Percentiles rank a stretch among this genome's conserved stretches.
phyloP scores from a whole-genome alignment of 495 filamentous ascomycete species.

The Aspergillus olivimuriae region DNA sequence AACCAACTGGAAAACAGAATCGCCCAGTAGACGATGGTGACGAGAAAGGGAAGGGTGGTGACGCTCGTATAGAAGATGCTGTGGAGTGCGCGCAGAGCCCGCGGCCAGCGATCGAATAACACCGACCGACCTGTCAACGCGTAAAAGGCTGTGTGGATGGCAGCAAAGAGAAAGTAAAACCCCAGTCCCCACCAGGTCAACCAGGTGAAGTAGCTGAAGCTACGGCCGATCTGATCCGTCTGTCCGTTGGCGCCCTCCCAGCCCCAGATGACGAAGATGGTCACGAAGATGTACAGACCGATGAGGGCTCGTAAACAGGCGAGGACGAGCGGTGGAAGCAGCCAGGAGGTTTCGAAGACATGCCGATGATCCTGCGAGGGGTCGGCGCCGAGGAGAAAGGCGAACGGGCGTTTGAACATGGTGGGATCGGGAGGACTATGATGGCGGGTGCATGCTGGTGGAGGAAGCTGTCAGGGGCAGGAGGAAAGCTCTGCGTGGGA shows the following conservation, averaged over 20 bases:
- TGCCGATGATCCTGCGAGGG: constrained; percentile 49
- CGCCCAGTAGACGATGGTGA: constrained; percentile 52
- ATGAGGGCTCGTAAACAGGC: constrained; percentile 53
- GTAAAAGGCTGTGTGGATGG: constrained; percentile 63
- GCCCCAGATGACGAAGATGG: constrained; percentile 61
- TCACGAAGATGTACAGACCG: constrained; percentile 64
- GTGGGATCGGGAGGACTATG: no score
- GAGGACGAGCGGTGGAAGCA: constrained; percentile 58
- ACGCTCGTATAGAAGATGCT: constrained; percentile 59
- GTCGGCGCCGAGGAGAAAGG: constrained; percentile 23
- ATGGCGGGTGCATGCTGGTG: no score
- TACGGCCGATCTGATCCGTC: constrained; percentile 33
- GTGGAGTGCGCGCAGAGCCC: constrained; percentile 58
- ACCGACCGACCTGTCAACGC: constrained; percentile 46
- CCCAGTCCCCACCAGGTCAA: constrained; percentile 73
- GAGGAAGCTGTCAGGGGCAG: no score
- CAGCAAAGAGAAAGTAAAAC: constrained; percentile 65
- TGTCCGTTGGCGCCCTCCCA: constrained; percentile 45
- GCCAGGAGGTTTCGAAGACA: constrained; percentile 71
- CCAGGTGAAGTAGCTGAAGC: constrained; percentile 77
- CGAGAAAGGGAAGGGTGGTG: constrained; percentile 61
- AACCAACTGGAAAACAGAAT: constrained; percentile 48
- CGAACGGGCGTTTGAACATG: constrained; percentile 17
- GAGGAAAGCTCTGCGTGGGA: no score
- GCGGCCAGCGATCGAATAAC: constrained; percentile 55